Evolutionary conservation across 257 asterid species (phyloP), one percentile per base, ranked within the genome.

Genomic region (Capsicum chinense): DNA sequence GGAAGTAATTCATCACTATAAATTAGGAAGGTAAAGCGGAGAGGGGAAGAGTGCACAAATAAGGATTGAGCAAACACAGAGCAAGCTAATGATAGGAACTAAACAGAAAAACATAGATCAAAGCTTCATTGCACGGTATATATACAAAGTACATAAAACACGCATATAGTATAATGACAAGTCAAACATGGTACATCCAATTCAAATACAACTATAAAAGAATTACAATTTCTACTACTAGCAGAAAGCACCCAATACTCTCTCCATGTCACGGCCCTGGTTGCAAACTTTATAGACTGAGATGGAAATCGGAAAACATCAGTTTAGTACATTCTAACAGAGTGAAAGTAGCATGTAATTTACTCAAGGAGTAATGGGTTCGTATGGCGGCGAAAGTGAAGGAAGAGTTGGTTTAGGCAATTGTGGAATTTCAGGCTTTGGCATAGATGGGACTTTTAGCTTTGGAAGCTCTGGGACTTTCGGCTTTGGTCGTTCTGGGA

Each of bases 381-480:
- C 16, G 82, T 83, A 8, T 16, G 64, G 81, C 54, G 81, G 64
- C 54, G 64, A 26, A 33, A 78, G 64, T 54, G 64, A 15, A 78
- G 81, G 64, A 78, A 78, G 12, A 33, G 64, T 4, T 54, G 19
- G 44, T 5, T 26, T n/a, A n/a, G 79, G 54, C 17, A 64, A 5
- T 44, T 26, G 11, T 47, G 59, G 39, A 2, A 47, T 71, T 47
- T 19, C 10, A 71, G 11, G 39, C 39, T 47, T 71, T n/a, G 58
- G 80, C n/a, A n/a, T 71, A n/a, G 79, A 5, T n/a, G 87, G 86
- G 62, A 79, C 52, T 17, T 60, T 16, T 42, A 57, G 48, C 10
- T 83, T 83, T 9, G 86, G 88, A 48, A 83, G 19, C 19, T 42
- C 44, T 0, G 19, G 17, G 1, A 82, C 19, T 48, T 82, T 47